A percentile compares a stretch with the other conserved stretches of the same genome.
phyloP scores from a whole-genome alignment of 768 basidiomycete species.

The Termitomyces sp. region DNA sequence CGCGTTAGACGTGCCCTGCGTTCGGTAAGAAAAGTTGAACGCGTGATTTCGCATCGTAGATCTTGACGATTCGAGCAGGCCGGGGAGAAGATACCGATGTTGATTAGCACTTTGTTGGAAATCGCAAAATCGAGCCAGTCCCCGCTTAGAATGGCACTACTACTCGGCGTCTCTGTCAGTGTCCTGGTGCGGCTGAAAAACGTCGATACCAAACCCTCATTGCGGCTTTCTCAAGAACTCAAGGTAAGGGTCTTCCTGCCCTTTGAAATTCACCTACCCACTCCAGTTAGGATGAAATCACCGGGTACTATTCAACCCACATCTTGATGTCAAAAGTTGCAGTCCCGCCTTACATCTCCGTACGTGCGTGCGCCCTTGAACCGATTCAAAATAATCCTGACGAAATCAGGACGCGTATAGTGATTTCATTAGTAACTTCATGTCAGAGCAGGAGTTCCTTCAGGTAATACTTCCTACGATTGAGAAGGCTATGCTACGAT shows the following conservation, averaged over 20 bases:
- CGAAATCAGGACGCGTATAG: conserved; percentile 41
- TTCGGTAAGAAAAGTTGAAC: conserved; percentile 35
- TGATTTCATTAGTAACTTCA: conserved; percentile 54
- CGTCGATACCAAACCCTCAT: conserved; percentile 36
- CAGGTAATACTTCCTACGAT: conserved; percentile 59
- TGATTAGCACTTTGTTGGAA: conserved; percentile 51
- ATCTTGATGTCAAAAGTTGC: conserved; percentile 65
- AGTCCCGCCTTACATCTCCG: conserved; percentile 55
- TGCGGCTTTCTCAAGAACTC: conserved; percentile 35
- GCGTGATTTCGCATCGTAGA: background rate
- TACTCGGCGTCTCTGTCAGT: conserved; percentile 66
- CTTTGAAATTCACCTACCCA: background rate
- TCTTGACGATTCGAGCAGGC: conserved; percentile 22
- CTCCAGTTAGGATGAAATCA: conserved; percentile 43
- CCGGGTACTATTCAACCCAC: conserved; percentile 51
- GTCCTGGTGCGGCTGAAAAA: conserved; percentile 67
- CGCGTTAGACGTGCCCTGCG: conserved; percentile 64
- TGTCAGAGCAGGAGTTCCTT: conserved; percentile 47
- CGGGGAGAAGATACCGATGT: conserved; percentile 34
- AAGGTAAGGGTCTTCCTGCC: conserved; percentile 31
- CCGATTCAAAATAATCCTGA: background rate
- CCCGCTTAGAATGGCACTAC: conserved; percentile 33
- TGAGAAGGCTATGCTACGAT: conserved; percentile 77
- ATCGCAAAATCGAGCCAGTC: conserved; percentile 43
- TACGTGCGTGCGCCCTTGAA: conserved; percentile 28